A percentile compares a stretch with the other conserved stretches of the same genome.
Conservation (phyloP, 176 grass and related monocot species). For the Oryza rufipogon region DNA sequence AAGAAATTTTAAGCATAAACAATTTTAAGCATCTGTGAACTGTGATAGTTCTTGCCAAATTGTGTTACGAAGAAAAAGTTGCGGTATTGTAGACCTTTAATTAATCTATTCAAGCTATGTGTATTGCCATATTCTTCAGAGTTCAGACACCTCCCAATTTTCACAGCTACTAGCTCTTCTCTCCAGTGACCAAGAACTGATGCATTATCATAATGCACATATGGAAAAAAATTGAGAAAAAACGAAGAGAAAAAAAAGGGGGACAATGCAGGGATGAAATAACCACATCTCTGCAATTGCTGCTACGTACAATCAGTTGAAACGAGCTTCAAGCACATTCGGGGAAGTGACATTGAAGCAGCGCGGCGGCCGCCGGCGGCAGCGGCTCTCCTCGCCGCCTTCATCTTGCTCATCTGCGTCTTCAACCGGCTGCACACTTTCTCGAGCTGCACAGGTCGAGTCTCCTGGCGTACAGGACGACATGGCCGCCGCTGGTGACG, state of each 20-base stretch:
- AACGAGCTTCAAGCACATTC: slow-evolving; percentile 82
- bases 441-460: slow-evolving; percentile 84
- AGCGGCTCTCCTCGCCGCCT: slow-evolving; percentile 33
- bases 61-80: background rate
- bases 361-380: background rate
- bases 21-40: background rate
- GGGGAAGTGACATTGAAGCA: slow-evolving; percentile 69
- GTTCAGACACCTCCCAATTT: slow-evolving; percentile 4
- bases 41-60: background rate
- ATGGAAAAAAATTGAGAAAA: slow-evolving; percentile 26
- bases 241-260: background rate
- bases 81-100: background rate
- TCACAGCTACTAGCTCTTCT: slow-evolving; percentile 19
- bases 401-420: slow-evolving; percentile 89
- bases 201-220: slow-evolving; percentile 20
- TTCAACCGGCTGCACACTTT: slow-evolving; percentile 85
- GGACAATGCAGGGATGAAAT: slow-evolving; percentile 25
- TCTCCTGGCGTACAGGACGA: slow-evolving; percentile 78
- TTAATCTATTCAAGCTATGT: slow-evolving; percentile 11
- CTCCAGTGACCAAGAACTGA: slow-evolving; percentile 33
- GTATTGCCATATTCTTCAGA: background rate
- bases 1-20: background rate
- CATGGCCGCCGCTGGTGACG: slow-evolving; percentile 39
- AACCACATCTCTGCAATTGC: slow-evolving; percentile 15
- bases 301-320: slow-evolving; percentile 48